These are phyloP conservation scores for Penstemon eatonii DNA, from an alignment of 257 asterid genomes.

Conservation along the genomic window DNA sequence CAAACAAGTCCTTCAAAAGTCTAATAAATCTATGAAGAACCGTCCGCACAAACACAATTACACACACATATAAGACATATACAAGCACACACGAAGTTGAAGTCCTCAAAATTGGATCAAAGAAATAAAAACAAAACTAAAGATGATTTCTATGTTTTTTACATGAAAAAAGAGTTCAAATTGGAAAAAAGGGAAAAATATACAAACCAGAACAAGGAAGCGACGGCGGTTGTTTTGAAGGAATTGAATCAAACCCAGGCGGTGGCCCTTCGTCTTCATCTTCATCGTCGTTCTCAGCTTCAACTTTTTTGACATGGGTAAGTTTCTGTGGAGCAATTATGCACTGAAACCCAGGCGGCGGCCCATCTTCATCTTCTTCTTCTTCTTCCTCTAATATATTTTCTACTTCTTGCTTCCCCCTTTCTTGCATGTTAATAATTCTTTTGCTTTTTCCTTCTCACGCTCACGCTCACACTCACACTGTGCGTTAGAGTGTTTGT, in stretches of 20 bases:
- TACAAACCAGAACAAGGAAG: constrained; percentile 35
- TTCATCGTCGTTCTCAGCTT: constrained; percentile 40
- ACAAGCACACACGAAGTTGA: not conserved
- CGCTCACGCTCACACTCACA: too few species aligned
- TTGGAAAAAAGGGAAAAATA: not conserved
- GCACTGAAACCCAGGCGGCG: constrained; percentile 77
- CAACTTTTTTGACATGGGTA: constrained; percentile 3
- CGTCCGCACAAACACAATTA: not conserved
- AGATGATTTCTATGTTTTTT: not conserved
- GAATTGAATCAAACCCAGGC: constrained; percentile 64
- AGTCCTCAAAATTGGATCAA: not conserved
- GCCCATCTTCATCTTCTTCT: constrained; percentile 76
- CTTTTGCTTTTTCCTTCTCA: not conserved
- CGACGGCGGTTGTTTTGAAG: constrained; percentile 32
- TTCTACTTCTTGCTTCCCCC: constrained; percentile 7
- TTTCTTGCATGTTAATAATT: constrained; percentile 15
- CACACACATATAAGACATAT: not conserved
- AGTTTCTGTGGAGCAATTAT: constrained; percentile 34
- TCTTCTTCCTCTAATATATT: constrained; percentile 28
- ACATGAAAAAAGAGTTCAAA: not conserved
- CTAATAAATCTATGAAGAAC: not conserved
- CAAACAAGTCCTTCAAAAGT: not conserved
- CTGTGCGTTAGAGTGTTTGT: not conserved
- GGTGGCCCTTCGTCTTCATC: constrained; percentile 75
- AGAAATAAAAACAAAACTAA: not conserved